A percentile compares a stretch with the other conserved stretches of the same genome.
phyloP scores from a whole-genome alignment of 225 moss, liverwort and hornwort genomes.

The Ulota crispa region DNA sequence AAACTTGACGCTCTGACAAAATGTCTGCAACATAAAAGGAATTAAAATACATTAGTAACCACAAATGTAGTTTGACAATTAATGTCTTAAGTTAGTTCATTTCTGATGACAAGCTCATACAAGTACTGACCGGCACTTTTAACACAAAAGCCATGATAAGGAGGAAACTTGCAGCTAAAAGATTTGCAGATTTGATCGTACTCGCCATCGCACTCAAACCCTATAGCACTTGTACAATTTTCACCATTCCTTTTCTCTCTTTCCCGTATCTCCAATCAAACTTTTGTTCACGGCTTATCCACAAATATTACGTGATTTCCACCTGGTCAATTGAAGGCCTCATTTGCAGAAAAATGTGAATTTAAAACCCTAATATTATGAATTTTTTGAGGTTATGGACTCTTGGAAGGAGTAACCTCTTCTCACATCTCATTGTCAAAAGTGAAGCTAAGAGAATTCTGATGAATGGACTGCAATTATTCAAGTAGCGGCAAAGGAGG shows the following conservation, averaged over 20 bases:
- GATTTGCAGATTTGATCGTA: not conserved
- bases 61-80: not conserved
- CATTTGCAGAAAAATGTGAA: not conserved
- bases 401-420: no score
- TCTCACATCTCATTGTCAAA: not conserved
- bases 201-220: not conserved
- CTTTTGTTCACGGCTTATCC: no score
- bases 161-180: conserved; percentile 2
- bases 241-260: no score
- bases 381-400: no score
- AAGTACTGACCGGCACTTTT: not conserved
- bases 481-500: not conserved
- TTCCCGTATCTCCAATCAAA: no score
- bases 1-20: conserved; percentile 50
- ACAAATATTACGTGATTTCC: no score
- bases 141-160: conserved; percentile 1
- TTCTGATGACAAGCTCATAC: not conserved
- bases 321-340: no score
- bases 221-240: not conserved
- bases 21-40: conserved; percentile 36
- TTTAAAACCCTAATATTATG: no score
- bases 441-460: not conserved
- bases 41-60: conserved; percentile 9
- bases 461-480: not conserved
- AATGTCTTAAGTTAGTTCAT: not conserved